Evolutionary conservation across 225 moss, liverwort and hornwort genomes (phyloP).

Genomic region (Neckera pumila): DNA sequence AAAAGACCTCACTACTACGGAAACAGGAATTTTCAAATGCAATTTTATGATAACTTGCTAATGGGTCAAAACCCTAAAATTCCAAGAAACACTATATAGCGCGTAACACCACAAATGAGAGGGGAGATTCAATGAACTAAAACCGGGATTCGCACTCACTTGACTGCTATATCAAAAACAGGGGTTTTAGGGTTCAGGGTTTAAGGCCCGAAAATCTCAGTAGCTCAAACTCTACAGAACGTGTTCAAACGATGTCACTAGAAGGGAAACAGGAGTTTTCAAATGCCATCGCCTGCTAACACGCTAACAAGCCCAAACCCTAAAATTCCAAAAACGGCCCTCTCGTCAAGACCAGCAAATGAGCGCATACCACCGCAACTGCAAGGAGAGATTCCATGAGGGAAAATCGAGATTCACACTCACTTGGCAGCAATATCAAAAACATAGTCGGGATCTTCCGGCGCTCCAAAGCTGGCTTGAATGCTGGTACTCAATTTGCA

Average conservation of each 20-base stretch:
- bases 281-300: neutral
- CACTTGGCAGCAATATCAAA: conserved; percentile 76
- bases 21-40: neutral
- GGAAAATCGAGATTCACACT: neutral
- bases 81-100: neutral
- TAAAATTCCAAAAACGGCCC: neutral
- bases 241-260: neutral
- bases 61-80: neutral
- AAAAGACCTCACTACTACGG: neutral
- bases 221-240: neutral
- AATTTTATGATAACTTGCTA: neutral
- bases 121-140: neutral
- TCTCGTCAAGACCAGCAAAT: neutral
- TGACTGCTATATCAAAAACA: neutral
- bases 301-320: neutral
- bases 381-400: neutral
- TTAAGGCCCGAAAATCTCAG: neutral
- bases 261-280: neutral
- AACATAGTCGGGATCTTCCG: conserved; percentile 77
- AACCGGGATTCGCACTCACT: neutral
- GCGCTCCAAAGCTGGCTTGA: conserved; percentile 80
- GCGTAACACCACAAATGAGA: neutral
- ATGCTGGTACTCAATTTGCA: conserved; percentile 69
- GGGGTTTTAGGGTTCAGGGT: neutral
- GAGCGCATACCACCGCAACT: neutral